phyloP scores from a whole-genome alignment of 345 rosid genomes.

The Salix exigua region DNA sequence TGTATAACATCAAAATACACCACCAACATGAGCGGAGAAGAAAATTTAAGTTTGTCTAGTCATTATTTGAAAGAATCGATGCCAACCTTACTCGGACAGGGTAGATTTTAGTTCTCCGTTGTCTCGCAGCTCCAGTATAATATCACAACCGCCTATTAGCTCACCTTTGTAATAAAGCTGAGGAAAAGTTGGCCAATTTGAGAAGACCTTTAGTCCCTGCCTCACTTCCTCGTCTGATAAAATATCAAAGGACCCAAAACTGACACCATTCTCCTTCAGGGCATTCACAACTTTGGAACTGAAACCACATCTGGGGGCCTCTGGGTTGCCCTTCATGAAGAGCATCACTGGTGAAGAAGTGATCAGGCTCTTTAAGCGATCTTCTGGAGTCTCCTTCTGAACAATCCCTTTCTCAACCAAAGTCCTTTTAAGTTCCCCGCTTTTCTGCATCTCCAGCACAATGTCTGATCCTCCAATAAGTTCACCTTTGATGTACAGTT shows the following conservation, averaged over 20 bases:
- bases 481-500: conserved; percentile 73
- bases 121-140: conserved; percentile 63
- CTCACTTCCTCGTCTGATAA: conserved; percentile 82
- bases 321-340: conserved; percentile 94
- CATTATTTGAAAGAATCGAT: conserved; percentile 1
- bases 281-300: conserved; percentile 91
- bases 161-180: conserved; percentile 97
- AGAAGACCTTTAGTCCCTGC: conserved; percentile 79
- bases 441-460: conserved; percentile 89
- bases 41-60: not conserved
- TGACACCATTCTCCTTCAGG: conserved; percentile 58
- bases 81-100: conserved; percentile 51
- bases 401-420: conserved; percentile 58
- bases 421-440: conserved; percentile 70
- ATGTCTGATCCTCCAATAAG: conserved; percentile 93
- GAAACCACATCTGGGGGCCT: conserved; percentile 85
- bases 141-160: conserved; percentile 93
- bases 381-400: conserved; percentile 56
- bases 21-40: conserved; percentile 9
- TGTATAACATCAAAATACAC: conserved; percentile 2
- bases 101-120: conserved; percentile 77
- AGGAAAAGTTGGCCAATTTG: conserved; percentile 97
- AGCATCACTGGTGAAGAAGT: conserved; percentile 75
- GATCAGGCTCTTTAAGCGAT: conserved; percentile 51
- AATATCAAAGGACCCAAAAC: conserved; percentile 80